Percentiles rank a stretch among this genome's conserved stretches.
phyloP scores from a whole-genome alignment of 2,329 filamentous ascomycete species.

The Pseudogymnoascus sp. region DNA sequence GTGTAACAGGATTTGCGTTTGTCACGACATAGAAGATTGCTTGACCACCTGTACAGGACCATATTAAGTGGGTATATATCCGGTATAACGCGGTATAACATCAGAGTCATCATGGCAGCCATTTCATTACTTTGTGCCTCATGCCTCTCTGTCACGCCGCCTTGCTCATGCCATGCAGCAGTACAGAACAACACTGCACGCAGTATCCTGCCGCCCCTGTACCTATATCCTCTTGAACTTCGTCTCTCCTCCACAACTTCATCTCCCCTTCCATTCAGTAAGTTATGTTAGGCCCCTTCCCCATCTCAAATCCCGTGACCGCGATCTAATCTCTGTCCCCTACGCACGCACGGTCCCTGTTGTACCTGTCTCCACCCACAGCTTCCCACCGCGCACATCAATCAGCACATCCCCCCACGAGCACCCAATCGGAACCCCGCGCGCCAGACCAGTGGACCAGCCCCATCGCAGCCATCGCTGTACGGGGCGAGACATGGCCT shows the following conservation, averaged over 20 bases:
- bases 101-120: background rate
- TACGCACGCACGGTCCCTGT: background rate
- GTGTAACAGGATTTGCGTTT: background rate
- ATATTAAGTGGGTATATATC: background rate
- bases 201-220: background rate
- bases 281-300: background rate
- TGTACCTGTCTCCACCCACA: background rate
- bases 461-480: background rate
- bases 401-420: background rate
- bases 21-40: background rate
- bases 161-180: background rate
- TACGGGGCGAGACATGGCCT: background rate
- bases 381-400: background rate
- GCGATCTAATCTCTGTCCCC: background rate
- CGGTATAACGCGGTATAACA: background rate
- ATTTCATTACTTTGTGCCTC: background rate
- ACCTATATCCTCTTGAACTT: background rate
- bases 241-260: background rate
- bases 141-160: background rate
- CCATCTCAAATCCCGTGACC: background rate
- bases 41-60: too few species aligned
- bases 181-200: background rate
- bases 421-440: background rate
- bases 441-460: background rate
- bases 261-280: background rate